A percentile compares a stretch with the other conserved stretches of the same genome.
These are phyloP conservation scores for Salix purpurea DNA, from an alignment of 345 rosid species.

Conservation along the genomic window DNA sequence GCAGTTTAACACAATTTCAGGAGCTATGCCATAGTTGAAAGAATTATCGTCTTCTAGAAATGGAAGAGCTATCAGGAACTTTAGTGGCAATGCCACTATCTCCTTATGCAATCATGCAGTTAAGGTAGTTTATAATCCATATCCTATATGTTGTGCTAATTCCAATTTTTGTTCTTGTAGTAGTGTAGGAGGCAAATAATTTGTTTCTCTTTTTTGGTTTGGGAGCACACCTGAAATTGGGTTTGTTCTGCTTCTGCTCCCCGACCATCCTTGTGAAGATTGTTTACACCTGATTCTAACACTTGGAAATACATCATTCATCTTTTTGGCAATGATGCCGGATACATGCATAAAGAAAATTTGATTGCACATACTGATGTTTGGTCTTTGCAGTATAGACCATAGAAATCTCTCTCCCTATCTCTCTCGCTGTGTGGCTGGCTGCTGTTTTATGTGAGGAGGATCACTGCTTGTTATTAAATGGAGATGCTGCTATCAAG, in stretches of 20 bases:
- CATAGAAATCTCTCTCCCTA: background rate
- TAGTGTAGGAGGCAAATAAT: background rate
- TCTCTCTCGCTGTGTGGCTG: background rate
- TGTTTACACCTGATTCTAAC: background rate
- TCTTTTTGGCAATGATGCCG: too few species aligned
- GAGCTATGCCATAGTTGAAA: slow-evolving; percentile 39
- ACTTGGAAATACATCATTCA: background rate
- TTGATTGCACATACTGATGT: background rate
- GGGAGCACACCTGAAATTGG: slow-evolving; percentile 1
- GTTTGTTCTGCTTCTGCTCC: background rate
- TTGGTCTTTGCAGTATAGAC: background rate
- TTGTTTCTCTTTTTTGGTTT: too few species aligned
- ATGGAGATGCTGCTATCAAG: background rate
- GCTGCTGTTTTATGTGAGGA: background rate
- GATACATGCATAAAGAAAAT: background rate
- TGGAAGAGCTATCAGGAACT: slow-evolving; percentile 6
- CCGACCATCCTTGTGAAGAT: background rate
- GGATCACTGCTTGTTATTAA: background rate
- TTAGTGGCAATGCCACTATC: background rate
- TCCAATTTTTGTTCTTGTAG: background rate
- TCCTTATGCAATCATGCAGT: background rate
- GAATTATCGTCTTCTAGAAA: background rate
- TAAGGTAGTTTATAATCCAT: background rate
- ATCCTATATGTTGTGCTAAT: background rate
- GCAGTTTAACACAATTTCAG: slow-evolving; percentile 53